A percentile compares a stretch with the other conserved stretches of the same genome.
These are phyloP conservation scores for Marasmius oreades DNA, from an alignment of 1,284 basidiomycete genomes.

Conservation along the genomic window DNA sequence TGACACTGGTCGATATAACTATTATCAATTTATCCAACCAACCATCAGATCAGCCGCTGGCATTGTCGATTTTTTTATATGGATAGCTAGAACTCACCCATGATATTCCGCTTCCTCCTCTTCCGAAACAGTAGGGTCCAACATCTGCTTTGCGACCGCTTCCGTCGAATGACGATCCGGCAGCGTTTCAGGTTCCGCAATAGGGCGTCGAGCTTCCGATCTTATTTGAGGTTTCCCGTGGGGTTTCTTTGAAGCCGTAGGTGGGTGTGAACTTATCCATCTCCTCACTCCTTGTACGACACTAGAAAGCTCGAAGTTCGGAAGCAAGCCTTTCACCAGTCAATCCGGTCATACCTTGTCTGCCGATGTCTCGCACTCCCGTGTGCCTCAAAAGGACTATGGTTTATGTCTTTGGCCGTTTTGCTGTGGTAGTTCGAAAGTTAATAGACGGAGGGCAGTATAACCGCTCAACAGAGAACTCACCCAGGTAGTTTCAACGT, in stretches of 20 bases:
- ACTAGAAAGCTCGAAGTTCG: conserved; percentile 32
- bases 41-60: not conserved
- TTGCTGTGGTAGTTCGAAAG: conserved; percentile 42
- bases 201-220: conserved; percentile 28
- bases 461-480: conserved; percentile 18
- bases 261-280: conserved; percentile 59
- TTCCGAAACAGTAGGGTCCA: conserved; percentile 64
- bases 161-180: conserved; percentile 61
- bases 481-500: conserved; percentile 80
- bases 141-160: conserved; percentile 54
- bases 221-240: conserved; percentile 31
- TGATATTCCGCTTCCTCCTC: conserved; percentile 78
- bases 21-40: no score
- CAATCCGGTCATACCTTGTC: conserved; percentile 30
- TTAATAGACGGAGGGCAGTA: not conserved
- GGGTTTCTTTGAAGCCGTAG: conserved; percentile 37
- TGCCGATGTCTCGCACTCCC: conserved; percentile 41
- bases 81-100: no score
- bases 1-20: conserved; percentile 74
- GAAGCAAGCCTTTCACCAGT: not conserved
- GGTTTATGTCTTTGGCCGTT: conserved; percentile 59
- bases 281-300: conserved; percentile 71
- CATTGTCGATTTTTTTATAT: no score
- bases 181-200: conserved; percentile 26
- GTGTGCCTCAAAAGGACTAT: conserved; percentile 71